Evolutionary conservation across 2,329 filamentous ascomycete genomes (phyloP).

Genomic region (Diaporthe amygdali): DNA sequence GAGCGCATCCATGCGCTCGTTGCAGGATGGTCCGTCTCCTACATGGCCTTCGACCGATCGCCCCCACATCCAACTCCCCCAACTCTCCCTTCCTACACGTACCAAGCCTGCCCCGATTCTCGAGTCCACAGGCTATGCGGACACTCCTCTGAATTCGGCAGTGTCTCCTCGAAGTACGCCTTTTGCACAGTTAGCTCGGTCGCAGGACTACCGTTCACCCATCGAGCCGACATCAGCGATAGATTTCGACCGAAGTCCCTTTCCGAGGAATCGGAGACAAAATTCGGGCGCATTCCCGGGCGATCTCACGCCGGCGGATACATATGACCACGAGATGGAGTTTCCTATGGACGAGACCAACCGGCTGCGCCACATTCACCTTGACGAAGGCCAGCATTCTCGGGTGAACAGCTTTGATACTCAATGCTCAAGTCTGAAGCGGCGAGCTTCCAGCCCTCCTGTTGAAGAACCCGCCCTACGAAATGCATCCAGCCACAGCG

Average conservation of each 20-base stretch:
- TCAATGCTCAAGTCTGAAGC: constrained; percentile 55
- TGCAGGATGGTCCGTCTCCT: constrained; percentile 34
- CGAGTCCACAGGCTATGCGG: constrained; percentile 51
- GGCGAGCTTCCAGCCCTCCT: constrained; percentile 60
- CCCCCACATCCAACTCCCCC: constrained; percentile 46
- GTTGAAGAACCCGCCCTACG: constrained; percentile 51
- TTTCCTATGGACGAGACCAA: constrained; percentile 51
- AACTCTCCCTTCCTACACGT: constrained; percentile 53
- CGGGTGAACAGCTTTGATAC: constrained; percentile 36
- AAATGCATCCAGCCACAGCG: constrained; percentile 44
- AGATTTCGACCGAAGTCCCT: constrained; percentile 55
- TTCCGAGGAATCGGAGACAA: constrained; percentile 49
- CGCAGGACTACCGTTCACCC: constrained; percentile 47
- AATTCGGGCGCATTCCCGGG: constrained; percentile 53
- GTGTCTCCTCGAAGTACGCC: constrained; percentile 51
- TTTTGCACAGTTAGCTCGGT: constrained; percentile 42
- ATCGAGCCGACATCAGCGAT: constrained; percentile 39
- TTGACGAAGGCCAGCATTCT: constrained; percentile 44
- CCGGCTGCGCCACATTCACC: constrained; percentile 46
- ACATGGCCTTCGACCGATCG: constrained; percentile 42
- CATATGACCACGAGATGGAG: constrained; percentile 53
- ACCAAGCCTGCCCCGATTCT: constrained; percentile 46
- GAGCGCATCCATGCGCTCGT: constrained; percentile 37
- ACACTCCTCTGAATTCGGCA: constrained; percentile 54
- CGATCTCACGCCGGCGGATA: constrained; percentile 50